phyloP scores from a whole-genome alignment of 2,329 filamentous ascomycete species.

The Claviceps purpurea region DNA sequence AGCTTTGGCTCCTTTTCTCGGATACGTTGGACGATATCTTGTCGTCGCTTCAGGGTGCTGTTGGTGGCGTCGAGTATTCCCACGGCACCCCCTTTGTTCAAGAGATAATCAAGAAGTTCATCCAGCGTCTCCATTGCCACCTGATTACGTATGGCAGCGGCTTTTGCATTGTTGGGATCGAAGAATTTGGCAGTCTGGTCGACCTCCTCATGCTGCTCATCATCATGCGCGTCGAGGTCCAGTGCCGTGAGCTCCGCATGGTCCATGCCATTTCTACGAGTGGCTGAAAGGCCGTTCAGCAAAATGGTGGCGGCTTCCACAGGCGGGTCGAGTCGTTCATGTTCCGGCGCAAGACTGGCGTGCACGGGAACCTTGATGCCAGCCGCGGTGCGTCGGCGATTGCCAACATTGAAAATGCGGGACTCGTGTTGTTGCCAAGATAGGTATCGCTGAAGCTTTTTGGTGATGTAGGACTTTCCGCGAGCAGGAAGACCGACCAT shows the following conservation, averaged over 20 bases:
- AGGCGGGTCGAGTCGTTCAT: conserved; percentile 28
- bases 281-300: conserved; percentile 36
- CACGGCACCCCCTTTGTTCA: conserved; percentile 70
- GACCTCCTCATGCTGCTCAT: conserved; percentile 32
- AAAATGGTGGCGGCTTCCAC: conserved; percentile 43
- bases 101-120: conserved; percentile 80
- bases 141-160: conserved; percentile 74
- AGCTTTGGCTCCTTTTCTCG: conserved; percentile 72
- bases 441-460: conserved; percentile 89
- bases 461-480: conserved; percentile 97
- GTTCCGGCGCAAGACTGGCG: conserved; percentile 21
- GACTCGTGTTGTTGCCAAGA: conserved; percentile 97
- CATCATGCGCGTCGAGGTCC: conserved; percentile 19
- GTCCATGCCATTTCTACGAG: conserved; percentile 14
- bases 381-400: conserved; percentile 69
- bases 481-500: conserved; percentile 95
- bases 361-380: conserved; percentile 33
- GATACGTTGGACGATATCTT: conserved; percentile 72
- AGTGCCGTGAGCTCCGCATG: conserved; percentile 25
- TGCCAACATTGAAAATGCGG: conserved; percentile 93
- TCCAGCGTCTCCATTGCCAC: conserved; percentile 86
- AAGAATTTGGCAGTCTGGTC: conserved; percentile 93
- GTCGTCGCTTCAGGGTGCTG: conserved; percentile 76
- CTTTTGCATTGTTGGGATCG: conserved; percentile 74
- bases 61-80: conserved; percentile 97